These are phyloP conservation scores for Clathrospora elynae DNA, from an alignment of 2,329 filamentous ascomycete species.

Conservation along the genomic window DNA sequence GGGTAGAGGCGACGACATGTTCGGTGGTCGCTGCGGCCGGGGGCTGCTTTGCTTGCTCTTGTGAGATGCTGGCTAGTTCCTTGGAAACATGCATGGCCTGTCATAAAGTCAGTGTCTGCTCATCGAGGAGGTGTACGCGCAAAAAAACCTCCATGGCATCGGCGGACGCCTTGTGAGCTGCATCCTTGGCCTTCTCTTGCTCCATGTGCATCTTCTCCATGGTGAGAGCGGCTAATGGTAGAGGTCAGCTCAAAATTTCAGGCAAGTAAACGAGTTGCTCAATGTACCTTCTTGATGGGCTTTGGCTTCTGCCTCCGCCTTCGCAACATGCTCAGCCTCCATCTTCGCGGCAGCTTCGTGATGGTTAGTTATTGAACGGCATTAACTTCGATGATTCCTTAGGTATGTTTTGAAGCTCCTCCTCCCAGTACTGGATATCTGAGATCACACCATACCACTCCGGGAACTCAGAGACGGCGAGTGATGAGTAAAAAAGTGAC, in stretches of 20 bases:
- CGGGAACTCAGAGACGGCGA: not conserved
- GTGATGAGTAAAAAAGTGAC: no score
- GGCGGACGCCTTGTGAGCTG: conserved; percentile 15
- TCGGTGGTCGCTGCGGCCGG: conserved; percentile 6
- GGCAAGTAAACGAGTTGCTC: not conserved
- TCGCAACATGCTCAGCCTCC: conserved; percentile 23
- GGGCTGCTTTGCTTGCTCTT: conserved; percentile 5
- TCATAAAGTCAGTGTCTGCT: not conserved
- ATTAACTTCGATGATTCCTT: no score
- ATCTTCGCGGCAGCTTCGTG: conserved; percentile 19
- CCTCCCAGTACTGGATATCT: no score
- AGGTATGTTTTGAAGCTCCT: no score
- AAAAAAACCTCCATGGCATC: conserved; percentile 12
- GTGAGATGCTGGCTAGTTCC: conserved; percentile 14
- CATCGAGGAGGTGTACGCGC: not conserved
- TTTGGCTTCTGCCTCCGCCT: conserved; percentile 23
- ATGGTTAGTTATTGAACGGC: not conserved
- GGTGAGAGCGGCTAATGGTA: conserved; percentile 4
- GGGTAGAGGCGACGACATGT: conserved; percentile 2
- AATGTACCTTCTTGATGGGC: conserved; percentile 19
- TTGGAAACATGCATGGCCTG: conserved; percentile 21
- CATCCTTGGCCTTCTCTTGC: conserved; percentile 11
- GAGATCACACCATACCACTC: no score
- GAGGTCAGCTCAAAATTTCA: not conserved
- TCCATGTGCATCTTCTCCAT: conserved; percentile 13